Percentiles rank a stretch among this genome's conserved stretches.
Evolutionary conservation across 805 yeast species (phyloP).

Genomic region (Suhomyces vadensis): DNA sequence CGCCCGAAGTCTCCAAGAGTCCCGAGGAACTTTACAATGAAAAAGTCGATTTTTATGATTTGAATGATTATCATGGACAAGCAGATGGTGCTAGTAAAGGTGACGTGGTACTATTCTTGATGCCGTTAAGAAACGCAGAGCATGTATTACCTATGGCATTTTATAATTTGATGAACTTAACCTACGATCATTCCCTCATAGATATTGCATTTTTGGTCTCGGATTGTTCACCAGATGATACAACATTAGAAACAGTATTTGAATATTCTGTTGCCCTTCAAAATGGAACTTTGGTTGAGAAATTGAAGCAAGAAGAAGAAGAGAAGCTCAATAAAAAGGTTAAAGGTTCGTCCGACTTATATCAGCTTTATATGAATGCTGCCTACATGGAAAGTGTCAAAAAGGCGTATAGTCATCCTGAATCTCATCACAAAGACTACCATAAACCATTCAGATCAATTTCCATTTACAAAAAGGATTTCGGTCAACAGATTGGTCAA

Average conservation of each 20-base stretch:
- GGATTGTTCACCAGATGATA: slow-evolving; percentile 71
- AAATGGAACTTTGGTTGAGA: slow-evolving; percentile 59
- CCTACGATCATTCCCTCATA: slow-evolving; percentile 77
- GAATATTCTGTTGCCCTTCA: slow-evolving; percentile 69
- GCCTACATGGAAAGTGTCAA: slow-evolving; percentile 57
- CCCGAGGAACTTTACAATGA: slow-evolving; percentile 42
- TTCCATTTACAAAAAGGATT: slow-evolving; percentile 78
- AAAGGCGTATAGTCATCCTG: slow-evolving; percentile 62
- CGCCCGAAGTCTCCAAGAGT: slow-evolving; percentile 8
- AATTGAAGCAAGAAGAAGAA: slow-evolving; percentile 46
- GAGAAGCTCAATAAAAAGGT: slow-evolving; percentile 34
- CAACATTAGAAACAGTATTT: slow-evolving; percentile 63
- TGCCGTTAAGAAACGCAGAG: slow-evolving; percentile 81
- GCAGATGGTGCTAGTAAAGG: slow-evolving; percentile 49
- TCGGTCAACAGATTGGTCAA: slow-evolving; percentile 83
- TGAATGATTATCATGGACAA: slow-evolving; percentile 56
- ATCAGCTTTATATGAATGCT: slow-evolving; percentile 68
- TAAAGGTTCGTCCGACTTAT: slow-evolving; percentile 61
- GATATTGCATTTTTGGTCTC: slow-evolving; percentile 81
- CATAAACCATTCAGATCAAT: slow-evolving; percentile 72
- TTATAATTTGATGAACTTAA: slow-evolving; percentile 80
- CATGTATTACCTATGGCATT: slow-evolving; percentile 79
- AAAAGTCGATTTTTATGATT: slow-evolving; percentile 61
- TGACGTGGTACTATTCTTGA: slow-evolving; percentile 66
- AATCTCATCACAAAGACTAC: slow-evolving; percentile 56